Base-by-base conservation (phyloP, 345 rosid genomes). In the Corchorus olitorius region DNA sequence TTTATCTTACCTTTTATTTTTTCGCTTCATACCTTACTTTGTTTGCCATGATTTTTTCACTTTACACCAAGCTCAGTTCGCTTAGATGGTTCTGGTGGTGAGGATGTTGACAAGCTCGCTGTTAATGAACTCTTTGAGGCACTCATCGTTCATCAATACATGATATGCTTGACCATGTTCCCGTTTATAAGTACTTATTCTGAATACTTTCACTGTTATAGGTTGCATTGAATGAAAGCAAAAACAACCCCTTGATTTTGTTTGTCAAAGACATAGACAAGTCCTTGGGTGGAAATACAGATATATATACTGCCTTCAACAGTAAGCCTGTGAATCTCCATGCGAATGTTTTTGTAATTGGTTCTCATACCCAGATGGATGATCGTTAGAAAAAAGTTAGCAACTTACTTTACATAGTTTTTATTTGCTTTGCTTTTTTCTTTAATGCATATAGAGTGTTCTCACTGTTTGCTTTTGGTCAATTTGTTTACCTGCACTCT, bases 211-310 rank as follows among this genome's bases (percentile, higher is more conserved):
- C 48, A 55, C 80, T 53, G 81, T 78, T 41, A 41, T 76, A 97
- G 99, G 98, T 93, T 55, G 92, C 88, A 53, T 55, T 75, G 70
- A 88, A 81, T 78, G 97, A 89, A 79, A 87, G 97, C 79, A 92
- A 90, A 84, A 83, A 80, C 68, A 80, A 82, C 37, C 94, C 99
- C 45, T 82, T 97, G 53, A 88, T 97, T 73, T 77, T 97, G 81
- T 91, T 97, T 65, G 74, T 97, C 78, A 97, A 97, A 88, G 99
- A 97, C 56, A 85, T 93, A 74, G 98, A 97, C 83, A 97, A 97
- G 82, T 87, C 95, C 56, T 76, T 92, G 53, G 89, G 76, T 75
- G 93, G 94, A 45, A 93, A 88, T 78, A 87, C 82, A 79, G 99
- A 97, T 78, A 91, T 87, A 14, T 83, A 86, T 68, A 78, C 83